Base-by-base conservation (phyloP, 208 protist species). In the Phytomonas sp. region DNA sequence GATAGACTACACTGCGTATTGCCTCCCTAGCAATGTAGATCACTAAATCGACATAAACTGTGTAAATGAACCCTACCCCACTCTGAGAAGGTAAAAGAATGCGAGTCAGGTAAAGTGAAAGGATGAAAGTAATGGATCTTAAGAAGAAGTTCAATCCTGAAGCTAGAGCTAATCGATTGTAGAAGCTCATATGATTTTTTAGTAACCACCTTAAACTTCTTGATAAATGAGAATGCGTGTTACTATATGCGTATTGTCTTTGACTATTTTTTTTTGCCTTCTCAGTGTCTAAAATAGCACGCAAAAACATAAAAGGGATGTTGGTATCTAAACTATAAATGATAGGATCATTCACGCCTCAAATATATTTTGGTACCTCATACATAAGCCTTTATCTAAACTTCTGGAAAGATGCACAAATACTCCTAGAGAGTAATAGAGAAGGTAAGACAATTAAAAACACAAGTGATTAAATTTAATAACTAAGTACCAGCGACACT, bases 1-100 rank as follows among this genome's bases (percentile, higher is more conserved):
- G 82, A 7, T 75, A 78, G n/a, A 82, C 82, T 4, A 85, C 84
- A 69, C 76, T 91, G 19, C 87, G 86, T 7, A 89, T 81, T 3
- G 84, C 84, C 69, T 95, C 91, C 5, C 88, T 75, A 29, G 83
- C 80, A 60, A 94, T 60, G 66, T 93, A 95, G 7, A 92, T 74
- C 1, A 90, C 80, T 6, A 83, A 80, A 56, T 95, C 88, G n/a
- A 88, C 82, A 77, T 94, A 94, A 12, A 95, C 71, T 49, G 74
- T 79, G 75, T 74, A 90, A n/a, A 80, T 79, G 60, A 92, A 93
- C 63, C 82, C 81, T 3, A 95, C 60, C 31, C 91, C 91, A 61
- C 81, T 87, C 72, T 91, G 78, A 62, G 79, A 75, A 5, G 91
- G 91, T 49, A 83, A 60, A 14, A 95, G 83, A 66, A 84, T 77